A percentile compares a stretch with the other conserved stretches of the same genome.
Conservation (phyloP, 2,329 filamentous ascomycete genomes). For the Lithohypha guttulata region DNA sequence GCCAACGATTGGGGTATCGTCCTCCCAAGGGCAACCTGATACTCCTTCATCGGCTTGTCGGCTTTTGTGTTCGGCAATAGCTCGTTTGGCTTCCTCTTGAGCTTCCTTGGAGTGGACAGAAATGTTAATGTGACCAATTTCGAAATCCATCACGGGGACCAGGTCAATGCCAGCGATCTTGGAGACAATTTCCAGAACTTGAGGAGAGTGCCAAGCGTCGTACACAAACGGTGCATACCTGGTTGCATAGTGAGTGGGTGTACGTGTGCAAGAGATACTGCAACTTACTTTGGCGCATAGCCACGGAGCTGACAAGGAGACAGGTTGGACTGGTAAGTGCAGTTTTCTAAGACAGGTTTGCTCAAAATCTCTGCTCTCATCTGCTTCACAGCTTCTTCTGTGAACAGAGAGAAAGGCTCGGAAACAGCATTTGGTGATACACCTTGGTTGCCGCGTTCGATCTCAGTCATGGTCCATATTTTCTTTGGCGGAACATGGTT, state of each 20-base stretch:
- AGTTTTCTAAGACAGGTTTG: conserved; percentile 44
- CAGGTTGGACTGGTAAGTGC: conserved; percentile 46
- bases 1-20: conserved; percentile 30
- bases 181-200: conserved; percentile 44
- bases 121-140: conserved; percentile 50
- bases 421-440: conserved; percentile 53
- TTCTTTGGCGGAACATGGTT: conserved; percentile 39
- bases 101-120: conserved; percentile 28
- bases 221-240: conserved; percentile 53
- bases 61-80: conserved; percentile 15
- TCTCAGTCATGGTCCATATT: conserved; percentile 51
- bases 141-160: conserved; percentile 46
- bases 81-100: conserved; percentile 16
- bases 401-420: conserved; percentile 53
- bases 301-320: conserved; percentile 41
- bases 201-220: conserved; percentile 46
- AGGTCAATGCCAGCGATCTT: conserved; percentile 49
- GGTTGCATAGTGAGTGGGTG: conserved; percentile 9
- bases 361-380: conserved; percentile 51
- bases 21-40: conserved; percentile 20
- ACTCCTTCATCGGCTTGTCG: conserved; percentile 20
- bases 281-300: conserved; percentile 43
- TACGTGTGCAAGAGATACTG: conserved; percentile 18
- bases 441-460: conserved; percentile 43
- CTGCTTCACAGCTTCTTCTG: conserved; percentile 45